A percentile compares a stretch with the other conserved stretches of the same genome.
Evolutionary conservation across 1,284 basidiomycete genomes (phyloP).

Genomic region (Trichosporon sp.): DNA sequence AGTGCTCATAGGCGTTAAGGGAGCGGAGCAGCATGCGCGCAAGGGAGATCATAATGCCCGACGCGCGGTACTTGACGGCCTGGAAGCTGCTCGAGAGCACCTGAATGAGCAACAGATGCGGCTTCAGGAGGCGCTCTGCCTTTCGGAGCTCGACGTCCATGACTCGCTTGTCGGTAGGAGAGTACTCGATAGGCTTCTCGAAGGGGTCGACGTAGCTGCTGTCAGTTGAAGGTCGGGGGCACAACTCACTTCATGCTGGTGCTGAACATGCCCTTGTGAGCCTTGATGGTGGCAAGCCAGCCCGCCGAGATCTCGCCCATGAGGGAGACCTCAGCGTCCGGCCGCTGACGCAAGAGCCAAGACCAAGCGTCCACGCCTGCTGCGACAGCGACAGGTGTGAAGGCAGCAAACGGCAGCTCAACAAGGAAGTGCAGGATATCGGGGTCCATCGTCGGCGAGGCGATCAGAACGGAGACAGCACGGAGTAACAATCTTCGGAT

Average conservation of each 20-base stretch:
- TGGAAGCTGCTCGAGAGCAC: conserved; percentile 91
- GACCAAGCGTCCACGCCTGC: conserved; percentile 93
- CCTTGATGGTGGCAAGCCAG: conserved; percentile 76
- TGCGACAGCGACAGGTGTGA: conserved; percentile 77
- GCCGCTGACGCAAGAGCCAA: conserved; percentile 87
- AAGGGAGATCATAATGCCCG: conserved; percentile 77
- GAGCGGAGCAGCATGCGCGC: conserved; percentile 79
- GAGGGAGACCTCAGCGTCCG: conserved; percentile 65
- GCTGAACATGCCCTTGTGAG: conserved; percentile 77
- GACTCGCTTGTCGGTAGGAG: conserved; percentile 78
- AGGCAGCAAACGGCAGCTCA: conserved; percentile 78
- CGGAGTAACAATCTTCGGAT: conserved; percentile 81
- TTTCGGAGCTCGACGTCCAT: conserved; percentile 68
- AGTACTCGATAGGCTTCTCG: conserved; percentile 76
- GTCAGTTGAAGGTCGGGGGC: background rate
- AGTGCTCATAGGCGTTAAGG: conserved; percentile 58
- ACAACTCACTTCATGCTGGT: conserved; percentile 63
- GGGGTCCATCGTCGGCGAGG: conserved; percentile 70
- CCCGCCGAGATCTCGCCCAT: conserved; percentile 81
- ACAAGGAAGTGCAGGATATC: conserved; percentile 85
- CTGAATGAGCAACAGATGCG: conserved; percentile 78
- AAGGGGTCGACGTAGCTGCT: conserved; percentile 80
- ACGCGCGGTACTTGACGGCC: conserved; percentile 81
- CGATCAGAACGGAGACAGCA: conserved; percentile 72
- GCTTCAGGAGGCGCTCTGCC: conserved; percentile 69